Conservation (phyloP, 2,329 filamentous ascomycete species). For the Sporothrix luriei region DNA sequence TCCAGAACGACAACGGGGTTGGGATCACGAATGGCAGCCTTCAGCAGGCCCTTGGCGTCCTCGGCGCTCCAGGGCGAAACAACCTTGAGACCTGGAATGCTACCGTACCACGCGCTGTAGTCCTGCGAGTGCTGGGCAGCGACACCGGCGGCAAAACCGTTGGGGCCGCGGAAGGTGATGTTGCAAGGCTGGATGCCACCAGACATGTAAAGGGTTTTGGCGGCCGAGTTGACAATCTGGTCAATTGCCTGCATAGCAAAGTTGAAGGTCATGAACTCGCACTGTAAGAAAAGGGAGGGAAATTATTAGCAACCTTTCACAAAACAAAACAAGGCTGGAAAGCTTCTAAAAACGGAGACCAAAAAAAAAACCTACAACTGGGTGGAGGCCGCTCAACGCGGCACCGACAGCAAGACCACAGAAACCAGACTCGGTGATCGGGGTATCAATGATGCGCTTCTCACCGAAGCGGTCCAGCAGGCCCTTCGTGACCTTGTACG, state of each 20-base stretch:
- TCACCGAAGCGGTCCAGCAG: conserved; percentile 96
- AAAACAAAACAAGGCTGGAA: background rate
- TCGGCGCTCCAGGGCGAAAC: conserved; percentile 95
- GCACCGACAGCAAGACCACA: conserved; percentile 90
- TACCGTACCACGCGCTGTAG: conserved; percentile 98
- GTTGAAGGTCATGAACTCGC: conserved; percentile 99
- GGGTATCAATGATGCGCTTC: conserved; percentile 95
- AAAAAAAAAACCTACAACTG: conserved; percentile 68
- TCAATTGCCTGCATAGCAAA: conserved; percentile 99
- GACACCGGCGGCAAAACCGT: conserved; percentile 95
- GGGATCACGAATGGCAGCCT: conserved; percentile 96
- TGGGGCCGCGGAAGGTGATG: conserved; percentile 98
- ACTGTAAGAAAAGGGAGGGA: conserved; percentile 53
- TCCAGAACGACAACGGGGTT: conserved; percentile 93
- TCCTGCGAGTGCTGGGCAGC: conserved; percentile 98
- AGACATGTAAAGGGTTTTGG: conserved; percentile 99
- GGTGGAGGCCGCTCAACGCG: conserved; percentile 90
- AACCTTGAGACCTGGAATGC: conserved; percentile 96
- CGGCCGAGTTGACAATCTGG: conserved; percentile 98
- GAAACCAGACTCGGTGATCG: conserved; percentile 98
- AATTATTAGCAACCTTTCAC: conserved; percentile 6
- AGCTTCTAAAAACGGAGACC: background rate
- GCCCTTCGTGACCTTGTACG: conserved; percentile 99
- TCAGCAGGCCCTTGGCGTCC: conserved; percentile 96
- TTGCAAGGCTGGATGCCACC: conserved; percentile 99